Base-by-base conservation (phyloP, 768 basidiomycete genomes). In the Candolleomyces aberdarensis region DNA sequence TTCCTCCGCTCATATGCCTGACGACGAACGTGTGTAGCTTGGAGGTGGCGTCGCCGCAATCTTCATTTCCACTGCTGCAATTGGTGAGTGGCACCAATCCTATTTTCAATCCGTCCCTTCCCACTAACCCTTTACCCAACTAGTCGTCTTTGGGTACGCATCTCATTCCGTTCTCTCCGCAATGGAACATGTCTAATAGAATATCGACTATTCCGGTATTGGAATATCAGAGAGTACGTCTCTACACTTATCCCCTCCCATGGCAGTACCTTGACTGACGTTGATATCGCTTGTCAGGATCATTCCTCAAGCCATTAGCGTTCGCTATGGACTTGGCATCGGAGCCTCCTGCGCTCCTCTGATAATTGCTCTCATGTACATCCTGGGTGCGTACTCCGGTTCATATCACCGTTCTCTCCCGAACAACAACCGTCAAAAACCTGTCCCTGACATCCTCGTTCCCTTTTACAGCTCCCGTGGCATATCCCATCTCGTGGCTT, bases 271-370 rank as follows among this genome's bases (percentile, higher is more conserved):
- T 32, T 19, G 14, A 20, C 39, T 40, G 44, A 10, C 40, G 26
- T 51, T 58, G 1, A 36, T 36, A 36, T 36, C 57, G 50, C 49
- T 19, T 43, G 20, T 29, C 15, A 83, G 81, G 66, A 75, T 84
- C 22, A 85, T 91, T 61, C 89, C 89, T 22, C 90, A 92, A 76
- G 84, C 87, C 3, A 69, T 90, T 40, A 87, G 87, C 64, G 89
- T 91, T 3, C 81, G 91, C 40, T 88, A 93, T 71, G 94, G 94
- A 55, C 83, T 95, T 15, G 73, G 83, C 2, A 87, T 96, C 60
- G 94, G 94, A 14, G 92, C 92, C 0, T 79, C 75, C n/a, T 92
- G 91, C 62, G 85, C 89, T 0, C 91, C 89, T 0, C 80, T 92
- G 59, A 92, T 94, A 3, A 79, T 88, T 6, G 72, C 68, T 8